Conservation (phyloP, 164 flowering plant genomes). For the grape (Vitis vinifera) region ASM3070453v1 NC_081820.1:2576001-2576500, state of each 20-base stretch:
- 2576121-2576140: not conserved
- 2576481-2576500: not conserved
- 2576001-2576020: conserved; percentile 79
- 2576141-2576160: not conserved
- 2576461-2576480: not conserved
- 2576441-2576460: not conserved
- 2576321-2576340: not conserved
- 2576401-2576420: not conserved
- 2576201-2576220: not conserved
- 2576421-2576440: not conserved
- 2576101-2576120: not conserved
- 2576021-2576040: conserved; percentile 74
- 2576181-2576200: not conserved
- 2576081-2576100: not conserved
- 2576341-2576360: not conserved
- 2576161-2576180: not conserved
- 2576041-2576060: conserved; percentile 61
- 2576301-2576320: not conserved
- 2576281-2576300: not conserved
- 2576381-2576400: not conserved
- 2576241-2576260: not conserved
- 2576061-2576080: not conserved
- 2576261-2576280: not conserved
- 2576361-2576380: not conserved
- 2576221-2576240: not conserved